These are phyloP conservation scores for Schoenoplectus tabernaemontani DNA, from an alignment of 202 grass and related monocot genomes.

Conservation along the genomic window DNA sequence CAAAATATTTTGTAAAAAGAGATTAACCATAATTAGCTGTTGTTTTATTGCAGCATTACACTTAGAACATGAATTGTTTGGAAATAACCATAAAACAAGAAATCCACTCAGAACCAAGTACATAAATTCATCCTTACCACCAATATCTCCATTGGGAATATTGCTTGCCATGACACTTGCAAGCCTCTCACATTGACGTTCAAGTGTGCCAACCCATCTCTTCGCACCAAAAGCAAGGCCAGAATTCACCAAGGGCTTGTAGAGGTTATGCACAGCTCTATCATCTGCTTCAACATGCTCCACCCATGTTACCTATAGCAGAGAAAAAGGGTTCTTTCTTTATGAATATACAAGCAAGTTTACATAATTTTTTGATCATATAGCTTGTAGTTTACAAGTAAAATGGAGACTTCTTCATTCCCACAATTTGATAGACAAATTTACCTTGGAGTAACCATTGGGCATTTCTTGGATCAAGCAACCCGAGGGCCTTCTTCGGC, in stretches of 20 bases:
- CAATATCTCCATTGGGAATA: conserved; percentile 31
- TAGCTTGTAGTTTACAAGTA: neutral
- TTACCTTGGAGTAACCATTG: conserved; percentile 72
- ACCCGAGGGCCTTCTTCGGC: conserved; percentile 55
- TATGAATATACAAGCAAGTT: neutral
- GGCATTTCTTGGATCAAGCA: conserved; percentile 78
- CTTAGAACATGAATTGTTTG: neutral
- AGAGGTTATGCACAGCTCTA: conserved; percentile 56
- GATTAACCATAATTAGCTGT: neutral
- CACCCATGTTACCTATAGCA: conserved; percentile 58
- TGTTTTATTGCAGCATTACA: neutral
- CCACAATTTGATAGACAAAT: neutral
- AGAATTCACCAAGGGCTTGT: conserved; percentile 71
- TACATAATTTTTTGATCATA: neutral
- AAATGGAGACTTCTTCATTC: neutral
- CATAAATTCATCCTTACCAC: conserved; percentile 24
- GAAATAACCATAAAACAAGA: neutral
- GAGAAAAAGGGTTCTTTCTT: neutral
- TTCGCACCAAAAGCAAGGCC: conserved; percentile 68
- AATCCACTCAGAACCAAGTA: neutral
- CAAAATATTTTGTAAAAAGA: neutral
- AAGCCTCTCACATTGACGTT: conserved; percentile 73
- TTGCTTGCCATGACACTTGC: conserved; percentile 53
- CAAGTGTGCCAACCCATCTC: conserved; percentile 60
- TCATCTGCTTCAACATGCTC: conserved; percentile 80